Base-by-base conservation (phyloP, 2,329 filamentous ascomycete species). In the Colletotrichum sp. region DNA sequence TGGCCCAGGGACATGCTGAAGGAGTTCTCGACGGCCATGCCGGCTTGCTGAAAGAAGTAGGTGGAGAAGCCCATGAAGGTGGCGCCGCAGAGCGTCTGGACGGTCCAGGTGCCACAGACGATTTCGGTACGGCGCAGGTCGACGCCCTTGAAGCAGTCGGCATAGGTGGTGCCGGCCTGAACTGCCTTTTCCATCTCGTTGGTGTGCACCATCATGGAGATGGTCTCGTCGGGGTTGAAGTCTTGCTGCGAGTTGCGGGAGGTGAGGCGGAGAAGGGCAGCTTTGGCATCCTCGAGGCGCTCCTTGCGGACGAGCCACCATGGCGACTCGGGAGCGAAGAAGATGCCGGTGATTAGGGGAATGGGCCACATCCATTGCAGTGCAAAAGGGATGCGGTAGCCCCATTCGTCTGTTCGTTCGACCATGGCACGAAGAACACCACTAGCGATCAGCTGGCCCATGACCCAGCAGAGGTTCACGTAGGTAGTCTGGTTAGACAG, bases 141-240 rank as follows among this genome's bases (percentile, higher is more conserved):
- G 48, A 82, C 79, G 5, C 87, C 86, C 59, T 84, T 85, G 82
- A 91, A 90, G 71, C 87, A 86, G 75, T 90, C 88, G 7, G 72
- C 65, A 77, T 90, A 90, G 0, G 81, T 83, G 0, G 82, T 87
- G 6, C 88, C 88, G 0, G 79, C 74, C 12, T 83, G 82, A 3
- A 83, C 78, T 28, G 83, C 82, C 80, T 83, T 86, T 71, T 90
- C 88, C 76, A 88, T 80, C 81, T 87, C 85, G 78, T 90, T 86
- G n/a, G 89, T 90, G 72, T 89, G 84, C 0, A 86, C 78, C 84
- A 90, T 89, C 86, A 90, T 87, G 13, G 87, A 85, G n/a, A 91
- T 78, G 2, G 85, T 85, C 78, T 87, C 83, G 28, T 89, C 84
- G 9, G 82, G 81, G 39, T 86, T 83, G 70, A 87, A 85, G 7